Evolutionary conservation across 345 rosid genomes (phyloP), one percentile per base, ranked within the genome.

Genomic region (Lenwebbia sp.): DNA sequence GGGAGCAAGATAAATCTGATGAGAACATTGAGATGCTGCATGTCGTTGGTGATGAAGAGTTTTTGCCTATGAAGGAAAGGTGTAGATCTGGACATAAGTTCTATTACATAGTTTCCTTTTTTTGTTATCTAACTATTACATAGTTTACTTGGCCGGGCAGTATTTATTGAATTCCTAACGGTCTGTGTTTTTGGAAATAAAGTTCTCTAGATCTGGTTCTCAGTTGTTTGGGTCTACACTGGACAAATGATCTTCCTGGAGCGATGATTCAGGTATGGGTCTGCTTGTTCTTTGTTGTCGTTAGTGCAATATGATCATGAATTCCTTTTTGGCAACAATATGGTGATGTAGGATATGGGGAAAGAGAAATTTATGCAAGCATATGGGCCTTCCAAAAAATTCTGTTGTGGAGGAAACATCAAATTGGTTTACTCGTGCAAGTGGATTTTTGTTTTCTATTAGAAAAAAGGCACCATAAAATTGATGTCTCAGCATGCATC

Each of bases 231-330:
- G 99, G 99, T 83, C 98, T 97, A 83, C 99, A 97, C 56, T 97
- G 99, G 99, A 96, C 99, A 83, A 97, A 97, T 90, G 99, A 97
- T 92, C 98, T 97, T 88, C 99, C 98, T 26, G 99, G 99, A 84
- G 92, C 99, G 85, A 95, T 97, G 99, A 97, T 96, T 85, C 99
- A 97, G 96, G 99, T 95, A 78, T 54, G 76, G n/a, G 9, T 62
- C 53, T 70, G 78, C 83, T 58, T 65, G 54, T 82, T 83, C 83
- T 50, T 28, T 84, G 55, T 76, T 25, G 56, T 70, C 49, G 37
- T 53, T 28, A 50, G n/a, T 47, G 56, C 37, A n/a, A 53, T 83
- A 21, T 82, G 78, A 70, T 70, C 47, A 2, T 19, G 78, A 65
- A 41, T 65, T 19, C 26, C 47, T 33, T 5, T 0, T 19, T 70